phyloP scores from a whole-genome alignment of 345 rosid genomes.

The Salix koriyanagi region DNA sequence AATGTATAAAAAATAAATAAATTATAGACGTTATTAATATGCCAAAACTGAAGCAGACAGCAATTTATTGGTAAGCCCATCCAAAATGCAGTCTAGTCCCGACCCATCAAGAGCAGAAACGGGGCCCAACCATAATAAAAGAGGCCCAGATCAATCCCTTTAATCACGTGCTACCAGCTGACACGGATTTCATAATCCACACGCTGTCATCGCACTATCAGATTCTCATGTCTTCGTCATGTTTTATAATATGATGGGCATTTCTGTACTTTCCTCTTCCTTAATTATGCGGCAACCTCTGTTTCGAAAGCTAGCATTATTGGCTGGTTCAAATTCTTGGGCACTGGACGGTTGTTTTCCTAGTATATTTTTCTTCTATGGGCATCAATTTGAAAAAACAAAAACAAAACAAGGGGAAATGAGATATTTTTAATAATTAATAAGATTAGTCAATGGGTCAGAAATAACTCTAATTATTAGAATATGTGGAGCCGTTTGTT shows the following conservation, averaged over 20 bases:
- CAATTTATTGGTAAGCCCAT: background rate
- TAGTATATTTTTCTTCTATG: too few relatives aligned
- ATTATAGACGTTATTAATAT: too few relatives aligned
- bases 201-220: conserved; percentile 13
- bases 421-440: too few relatives aligned
- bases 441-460: too few relatives aligned
- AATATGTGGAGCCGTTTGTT: too few relatives aligned
- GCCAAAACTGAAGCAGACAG: too few relatives aligned
- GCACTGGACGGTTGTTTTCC: too few relatives aligned
- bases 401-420: too few relatives aligned
- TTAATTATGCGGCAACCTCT: conserved; percentile 16
- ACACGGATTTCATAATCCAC: conserved; percentile 6
- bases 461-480: too few relatives aligned
- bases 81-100: background rate
- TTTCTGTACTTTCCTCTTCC: conserved; percentile 1
- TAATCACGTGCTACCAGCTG: conserved; percentile 15
- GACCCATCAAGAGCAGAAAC: too few relatives aligned
- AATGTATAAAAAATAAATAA: background rate
- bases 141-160: background rate
- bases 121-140: background rate
- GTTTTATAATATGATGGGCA: background rate
- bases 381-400: too few relatives aligned
- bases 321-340: too few relatives aligned
- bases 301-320: background rate
- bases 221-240: conserved; percentile 26